phyloP scores from a whole-genome alignment of 495 filamentous ascomycete species.

The Immersiella caudata region DNA sequence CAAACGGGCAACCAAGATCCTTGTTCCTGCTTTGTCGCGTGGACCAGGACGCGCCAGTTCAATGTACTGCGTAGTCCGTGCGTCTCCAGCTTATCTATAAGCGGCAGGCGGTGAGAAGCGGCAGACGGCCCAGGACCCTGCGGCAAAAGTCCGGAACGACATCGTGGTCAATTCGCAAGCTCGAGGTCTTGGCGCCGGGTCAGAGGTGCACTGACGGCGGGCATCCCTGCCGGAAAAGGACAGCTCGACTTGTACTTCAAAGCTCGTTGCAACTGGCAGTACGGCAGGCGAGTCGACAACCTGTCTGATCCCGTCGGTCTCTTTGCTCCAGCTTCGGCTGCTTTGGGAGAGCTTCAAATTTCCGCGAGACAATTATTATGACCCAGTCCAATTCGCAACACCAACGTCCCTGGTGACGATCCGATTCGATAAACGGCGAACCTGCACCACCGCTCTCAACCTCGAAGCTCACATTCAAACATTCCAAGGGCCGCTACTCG shows the following conservation, averaged over 20 bases:
- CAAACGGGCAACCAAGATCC: constrained; percentile 3
- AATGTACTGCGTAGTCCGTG: constrained; percentile 19
- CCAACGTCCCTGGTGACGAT: constrained; percentile 27
- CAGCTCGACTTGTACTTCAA: constrained; percentile 27
- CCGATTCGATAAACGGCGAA: constrained; percentile 7
- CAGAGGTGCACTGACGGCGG: not conserved
- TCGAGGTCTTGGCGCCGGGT: not conserved
- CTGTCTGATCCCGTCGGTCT: not conserved
- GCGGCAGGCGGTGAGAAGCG: constrained; percentile 12
- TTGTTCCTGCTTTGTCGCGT: constrained; percentile 27
- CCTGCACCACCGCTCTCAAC: constrained; percentile 1
- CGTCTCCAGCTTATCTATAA: not conserved
- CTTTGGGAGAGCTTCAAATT: constrained; percentile 5
- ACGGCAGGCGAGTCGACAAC: not conserved
- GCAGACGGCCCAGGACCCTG: constrained; percentile 16
- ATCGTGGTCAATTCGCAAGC: constrained; percentile 37
- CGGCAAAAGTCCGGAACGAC: constrained; percentile 40
- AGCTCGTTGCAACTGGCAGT: constrained; percentile 1
- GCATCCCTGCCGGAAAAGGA: constrained; percentile 32
- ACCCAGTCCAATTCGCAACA: constrained; percentile 15
- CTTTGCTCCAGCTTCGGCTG: not conserved
- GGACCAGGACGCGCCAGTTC: not conserved
- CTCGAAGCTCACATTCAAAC: not conserved
- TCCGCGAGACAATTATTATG: constrained; percentile 21
- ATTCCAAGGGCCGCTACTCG: constrained; percentile 7